Percentiles rank a stretch among this genome's conserved stretches.
Evolutionary conservation across 1,284 basidiomycete genomes (phyloP).

Genomic region (Microbotryum saponariae): DNA sequence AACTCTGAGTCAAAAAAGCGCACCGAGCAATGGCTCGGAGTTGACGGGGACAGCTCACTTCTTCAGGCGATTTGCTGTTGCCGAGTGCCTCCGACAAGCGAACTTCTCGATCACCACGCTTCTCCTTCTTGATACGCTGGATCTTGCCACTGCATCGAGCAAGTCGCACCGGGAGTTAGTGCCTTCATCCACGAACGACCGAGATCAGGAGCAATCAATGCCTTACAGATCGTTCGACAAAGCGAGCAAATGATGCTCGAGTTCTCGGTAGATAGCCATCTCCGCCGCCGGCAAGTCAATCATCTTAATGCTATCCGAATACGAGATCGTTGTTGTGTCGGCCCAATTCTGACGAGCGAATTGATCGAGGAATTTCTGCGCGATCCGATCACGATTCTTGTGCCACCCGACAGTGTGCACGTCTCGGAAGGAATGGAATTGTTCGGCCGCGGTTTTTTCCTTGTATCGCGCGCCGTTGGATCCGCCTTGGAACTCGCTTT

Average conservation of each 20-base stretch:
- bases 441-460: slow-evolving; percentile 81
- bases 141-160: slow-evolving; percentile 16
- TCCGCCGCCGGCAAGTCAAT: slow-evolving; percentile 82
- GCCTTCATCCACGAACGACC: too few relatives aligned
- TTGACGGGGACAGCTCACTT: slow-evolving; percentile 21
- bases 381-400: slow-evolving; percentile 69
- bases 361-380: slow-evolving; percentile 54
- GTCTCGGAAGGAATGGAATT: slow-evolving; percentile 93
- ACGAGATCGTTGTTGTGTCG: slow-evolving; percentile 91
- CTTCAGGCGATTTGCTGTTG: slow-evolving; percentile 58
- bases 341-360: slow-evolving; percentile 68
- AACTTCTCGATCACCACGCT: slow-evolving; percentile 81
- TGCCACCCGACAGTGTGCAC: slow-evolving; percentile 89
- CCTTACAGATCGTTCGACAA: slow-evolving; percentile 53
- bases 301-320: slow-evolving; percentile 57
- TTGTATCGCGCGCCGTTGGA: slow-evolving; percentile 58
- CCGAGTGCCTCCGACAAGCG: slow-evolving; percentile 77
- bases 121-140: slow-evolving; percentile 48
- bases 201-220: not conserved
- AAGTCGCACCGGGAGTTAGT: slow-evolving; percentile 16
- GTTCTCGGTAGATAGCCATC: slow-evolving; percentile 85
- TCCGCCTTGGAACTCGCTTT: slow-evolving; percentile 57
- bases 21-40: not conserved
- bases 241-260: slow-evolving; percentile 87
- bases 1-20: slow-evolving; percentile 47